phyloP scores from a whole-genome alignment of 2,329 filamentous ascomycete genomes.

The Thyridium curvatum region DNA sequence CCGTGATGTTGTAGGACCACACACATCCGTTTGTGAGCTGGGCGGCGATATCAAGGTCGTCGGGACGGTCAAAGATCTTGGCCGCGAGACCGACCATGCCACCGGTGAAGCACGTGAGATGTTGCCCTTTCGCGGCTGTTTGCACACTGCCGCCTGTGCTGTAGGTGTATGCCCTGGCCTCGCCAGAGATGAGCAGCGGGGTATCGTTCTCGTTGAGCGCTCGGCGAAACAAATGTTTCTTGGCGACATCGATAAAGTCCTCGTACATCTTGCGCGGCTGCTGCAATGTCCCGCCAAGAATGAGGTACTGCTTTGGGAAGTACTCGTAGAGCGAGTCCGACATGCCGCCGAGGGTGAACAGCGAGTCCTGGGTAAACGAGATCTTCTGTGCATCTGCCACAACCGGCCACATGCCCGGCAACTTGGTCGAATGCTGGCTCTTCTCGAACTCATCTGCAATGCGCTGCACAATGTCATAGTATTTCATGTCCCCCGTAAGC shows the following conservation, averaged over 20 bases:
- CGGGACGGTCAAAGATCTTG: constrained; percentile 48
- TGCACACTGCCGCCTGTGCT: constrained; percentile 14
- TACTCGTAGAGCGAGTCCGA: constrained; percentile 59
- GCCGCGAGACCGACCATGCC: constrained; percentile 60
- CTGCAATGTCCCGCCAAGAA: constrained; percentile 56
- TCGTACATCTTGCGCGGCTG: constrained; percentile 24
- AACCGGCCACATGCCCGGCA: constrained; percentile 60
- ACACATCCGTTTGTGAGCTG: constrained; percentile 59
- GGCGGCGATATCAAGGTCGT: constrained; percentile 49
- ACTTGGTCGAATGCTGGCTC: constrained; percentile 43
- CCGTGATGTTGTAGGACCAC: constrained; percentile 54
- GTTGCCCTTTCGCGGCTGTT: constrained; percentile 35
- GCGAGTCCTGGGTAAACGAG: constrained; percentile 46
- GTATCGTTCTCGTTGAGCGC: constrained; percentile 25
- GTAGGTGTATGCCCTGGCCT: constrained; percentile 23
- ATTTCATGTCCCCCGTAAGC: constrained; percentile 52
- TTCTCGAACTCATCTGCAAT: constrained; percentile 49
- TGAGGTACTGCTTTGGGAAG: constrained; percentile 56
- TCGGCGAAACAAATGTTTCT: constrained; percentile 32
- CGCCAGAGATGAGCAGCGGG: constrained; percentile 42
- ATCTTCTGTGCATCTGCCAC: constrained; percentile 46
- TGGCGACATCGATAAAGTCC: constrained; percentile 21
- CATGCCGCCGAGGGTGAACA: constrained; percentile 50
- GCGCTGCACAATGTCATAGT: constrained; percentile 55
- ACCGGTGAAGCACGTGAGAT: constrained; percentile 57